A percentile compares a stretch with the other conserved stretches of the same genome.
Conservation (phyloP, 306 rosid genomes). For the Trifolium pratense region DNA sequence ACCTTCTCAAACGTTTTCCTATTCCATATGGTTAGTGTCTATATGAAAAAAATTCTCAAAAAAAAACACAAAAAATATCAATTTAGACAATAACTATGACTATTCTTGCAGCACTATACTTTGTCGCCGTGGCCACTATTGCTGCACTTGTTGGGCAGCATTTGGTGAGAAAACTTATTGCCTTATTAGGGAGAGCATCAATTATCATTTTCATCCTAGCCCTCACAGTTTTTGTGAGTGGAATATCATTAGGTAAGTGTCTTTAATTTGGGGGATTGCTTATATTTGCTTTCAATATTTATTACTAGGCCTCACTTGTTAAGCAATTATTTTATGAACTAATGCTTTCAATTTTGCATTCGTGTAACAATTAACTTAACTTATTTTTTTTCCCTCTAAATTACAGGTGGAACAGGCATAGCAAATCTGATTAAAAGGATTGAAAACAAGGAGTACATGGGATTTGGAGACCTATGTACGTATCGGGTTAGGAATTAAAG, state of each 20-base stretch:
- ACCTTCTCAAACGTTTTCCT: slow-evolving; percentile 80
- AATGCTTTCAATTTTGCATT: too few relatives aligned
- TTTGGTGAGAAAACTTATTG: slow-evolving; percentile 67
- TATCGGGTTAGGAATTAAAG: slow-evolving; percentile 15
- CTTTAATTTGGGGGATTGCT: neutral
- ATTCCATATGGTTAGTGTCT: slow-evolving; percentile 53
- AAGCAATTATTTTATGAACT: neutral
- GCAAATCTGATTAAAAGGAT: slow-evolving; percentile 57
- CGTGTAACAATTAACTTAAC: neutral
- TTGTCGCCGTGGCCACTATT: slow-evolving; percentile 62
- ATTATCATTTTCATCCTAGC: slow-evolving; percentile 71
- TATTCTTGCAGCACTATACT: slow-evolving; percentile 64
- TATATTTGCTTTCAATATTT: neutral
- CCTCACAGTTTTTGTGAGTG: slow-evolving; percentile 66
- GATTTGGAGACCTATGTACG: slow-evolving; percentile 58
- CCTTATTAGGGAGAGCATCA: slow-evolving; percentile 64
- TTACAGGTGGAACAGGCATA: slow-evolving; percentile 74
- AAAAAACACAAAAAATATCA: neutral
- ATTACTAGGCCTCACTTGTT: neutral
- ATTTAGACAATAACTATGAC: neutral
- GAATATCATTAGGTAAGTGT: slow-evolving; percentile 53
- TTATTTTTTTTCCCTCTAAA: neutral
- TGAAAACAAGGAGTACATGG: slow-evolving; percentile 61
- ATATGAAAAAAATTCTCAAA: neutral
- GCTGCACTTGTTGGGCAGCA: slow-evolving; percentile 74